phyloP scores from a whole-genome alignment of 805 yeast species.

The Saccharomycopsis synnaedendra region DNA sequence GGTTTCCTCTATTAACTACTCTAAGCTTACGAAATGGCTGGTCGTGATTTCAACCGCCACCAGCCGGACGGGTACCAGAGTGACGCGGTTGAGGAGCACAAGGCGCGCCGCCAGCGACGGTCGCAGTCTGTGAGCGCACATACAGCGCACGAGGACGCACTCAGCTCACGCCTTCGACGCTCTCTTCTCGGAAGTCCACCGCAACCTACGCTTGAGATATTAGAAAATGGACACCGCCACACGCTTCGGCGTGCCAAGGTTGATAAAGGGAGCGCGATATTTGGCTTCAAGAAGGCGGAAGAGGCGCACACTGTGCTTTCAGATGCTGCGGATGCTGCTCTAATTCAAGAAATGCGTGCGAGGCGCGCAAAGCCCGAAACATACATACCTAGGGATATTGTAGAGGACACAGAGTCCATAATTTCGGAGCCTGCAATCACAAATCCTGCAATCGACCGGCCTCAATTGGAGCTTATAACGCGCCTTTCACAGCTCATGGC shows the following conservation, averaged over 20 bases:
- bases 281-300: neutral
- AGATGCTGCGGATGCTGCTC: too few relatives aligned
- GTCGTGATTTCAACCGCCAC: too few relatives aligned
- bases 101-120: too few relatives aligned
- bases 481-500: slow-evolving; percentile 33
- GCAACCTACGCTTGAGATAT: neutral
- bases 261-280: neutral
- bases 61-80: too few relatives aligned
- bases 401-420: too few relatives aligned
- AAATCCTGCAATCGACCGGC: slow-evolving; percentile 36
- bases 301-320: neutral
- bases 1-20: too few relatives aligned
- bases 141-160: neutral
- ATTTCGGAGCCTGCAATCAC: slow-evolving; percentile 25
- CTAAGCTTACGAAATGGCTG: too few relatives aligned
- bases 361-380: too few relatives aligned
- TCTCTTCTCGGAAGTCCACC: neutral
- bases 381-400: too few relatives aligned
- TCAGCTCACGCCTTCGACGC: neutral
- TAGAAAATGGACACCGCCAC: slow-evolving; percentile 5
- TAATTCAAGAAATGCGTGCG: too few relatives aligned
- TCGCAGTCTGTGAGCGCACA: neutral
- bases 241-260: slow-evolving; percentile 8
- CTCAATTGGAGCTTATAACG: slow-evolving; percentile 37
- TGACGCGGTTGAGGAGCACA: too few relatives aligned